These are phyloP conservation scores for Patellifolia procumbens DNA, from an alignment of 179 eudicot genomes.

Conservation along the genomic window DNA sequence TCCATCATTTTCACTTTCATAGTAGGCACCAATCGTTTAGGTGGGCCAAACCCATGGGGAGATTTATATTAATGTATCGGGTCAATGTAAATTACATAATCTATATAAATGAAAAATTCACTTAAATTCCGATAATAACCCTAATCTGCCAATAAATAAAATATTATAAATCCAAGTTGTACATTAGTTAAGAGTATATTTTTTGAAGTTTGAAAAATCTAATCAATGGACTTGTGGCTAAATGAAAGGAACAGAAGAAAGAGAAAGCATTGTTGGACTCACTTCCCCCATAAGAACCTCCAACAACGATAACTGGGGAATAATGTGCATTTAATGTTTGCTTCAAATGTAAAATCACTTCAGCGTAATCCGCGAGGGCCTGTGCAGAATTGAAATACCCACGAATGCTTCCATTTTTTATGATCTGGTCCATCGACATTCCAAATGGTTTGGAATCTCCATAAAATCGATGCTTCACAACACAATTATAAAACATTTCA, in stretches of 20 bases:
- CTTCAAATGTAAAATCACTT: conserved; percentile 29
- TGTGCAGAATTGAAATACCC: conserved; percentile 40
- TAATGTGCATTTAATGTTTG: conserved; percentile 20
- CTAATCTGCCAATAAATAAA: too few species aligned
- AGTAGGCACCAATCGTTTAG: too few species aligned
- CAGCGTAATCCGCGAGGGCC: conserved; percentile 39
- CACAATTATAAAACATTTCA: background rate
- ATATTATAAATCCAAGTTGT: too few species aligned
- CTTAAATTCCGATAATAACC: background rate
- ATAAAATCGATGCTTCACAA: conserved; percentile 31
- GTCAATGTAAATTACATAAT: too few species aligned
- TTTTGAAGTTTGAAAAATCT: too few species aligned
- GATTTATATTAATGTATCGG: too few species aligned
- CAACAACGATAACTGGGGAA: conserved; percentile 37
- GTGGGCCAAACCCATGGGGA: too few species aligned
- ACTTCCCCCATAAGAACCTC: conserved; percentile 42
- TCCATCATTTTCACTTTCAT: too few species aligned
- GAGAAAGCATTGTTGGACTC: background rate
- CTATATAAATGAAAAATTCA: too few species aligned
- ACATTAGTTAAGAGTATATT: too few species aligned
- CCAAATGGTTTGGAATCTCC: conserved; percentile 38
- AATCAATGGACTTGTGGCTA: too few species aligned
- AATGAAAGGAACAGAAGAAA: background rate
- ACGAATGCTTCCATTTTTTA: conserved; percentile 33
- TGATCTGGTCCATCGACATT: conserved; percentile 27